Conservation (phyloP, 257 asterid genomes). For the Cinchona pubescens region DNA sequence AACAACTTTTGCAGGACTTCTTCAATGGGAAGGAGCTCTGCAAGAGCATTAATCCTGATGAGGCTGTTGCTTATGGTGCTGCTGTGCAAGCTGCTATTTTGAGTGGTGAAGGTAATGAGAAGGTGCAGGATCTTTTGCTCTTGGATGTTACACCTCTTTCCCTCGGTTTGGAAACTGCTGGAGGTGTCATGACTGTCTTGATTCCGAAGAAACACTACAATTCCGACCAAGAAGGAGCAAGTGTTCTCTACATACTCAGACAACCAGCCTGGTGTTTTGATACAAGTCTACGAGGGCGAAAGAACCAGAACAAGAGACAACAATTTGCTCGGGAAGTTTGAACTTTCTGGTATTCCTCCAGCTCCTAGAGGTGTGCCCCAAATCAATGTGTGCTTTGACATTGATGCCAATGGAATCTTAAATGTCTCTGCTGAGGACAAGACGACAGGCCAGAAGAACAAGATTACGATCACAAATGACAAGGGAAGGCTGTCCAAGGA, state of each 20-base stretch:
- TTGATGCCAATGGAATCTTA: conserved; percentile 36
- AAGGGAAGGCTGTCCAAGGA: conserved; percentile 36
- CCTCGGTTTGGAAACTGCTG: conserved; percentile 34
- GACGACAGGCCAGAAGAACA: conserved; percentile 39
- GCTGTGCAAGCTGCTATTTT: conserved; percentile 43
- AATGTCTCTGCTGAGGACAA: conserved; percentile 43
- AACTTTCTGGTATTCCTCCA: conserved; percentile 34
- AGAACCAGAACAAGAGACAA: conserved; percentile 35
- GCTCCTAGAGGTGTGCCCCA: conserved; percentile 38
- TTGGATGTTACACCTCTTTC: conserved; percentile 35
- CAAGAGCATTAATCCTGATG: conserved; percentile 43
- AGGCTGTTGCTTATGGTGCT: conserved; percentile 46
- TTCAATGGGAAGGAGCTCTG: conserved; percentile 46
- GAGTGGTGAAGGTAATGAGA: conserved; percentile 38
- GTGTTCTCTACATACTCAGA: conserved; percentile 32
- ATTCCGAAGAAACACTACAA: conserved; percentile 37
- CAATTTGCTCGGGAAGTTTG: conserved; percentile 33
- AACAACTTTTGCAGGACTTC: conserved; percentile 39
- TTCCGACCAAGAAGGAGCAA: conserved; percentile 39
- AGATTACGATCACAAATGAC: conserved; percentile 37
- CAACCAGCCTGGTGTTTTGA: conserved; percentile 40
- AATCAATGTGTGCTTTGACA: conserved; percentile 34
- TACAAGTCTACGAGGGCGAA: conserved; percentile 40
- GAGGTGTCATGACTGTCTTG: conserved; percentile 35
- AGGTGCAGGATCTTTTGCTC: conserved; percentile 33